Percentiles rank a stretch among this genome's conserved stretches.
Conservation (phyloP, 2,329 filamentous ascomycete species). For the Xylaria sp. region DNA sequence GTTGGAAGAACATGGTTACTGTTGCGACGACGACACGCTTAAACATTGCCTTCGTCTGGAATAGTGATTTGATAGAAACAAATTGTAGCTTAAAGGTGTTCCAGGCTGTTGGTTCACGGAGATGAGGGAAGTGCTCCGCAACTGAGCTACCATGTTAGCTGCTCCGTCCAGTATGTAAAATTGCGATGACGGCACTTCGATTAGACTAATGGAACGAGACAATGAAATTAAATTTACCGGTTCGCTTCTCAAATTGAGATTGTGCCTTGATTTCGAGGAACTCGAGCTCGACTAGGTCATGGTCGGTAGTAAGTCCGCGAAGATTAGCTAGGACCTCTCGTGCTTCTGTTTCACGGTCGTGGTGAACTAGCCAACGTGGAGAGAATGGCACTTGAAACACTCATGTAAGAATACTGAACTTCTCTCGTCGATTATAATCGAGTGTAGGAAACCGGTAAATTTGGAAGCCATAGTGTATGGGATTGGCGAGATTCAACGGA, state of each 20-base stretch:
- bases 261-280: constrained; percentile 87
- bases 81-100: constrained; percentile 76
- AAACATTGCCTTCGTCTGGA: constrained; percentile 73
- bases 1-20: constrained; percentile 70
- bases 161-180: neutral
- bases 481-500: neutral
- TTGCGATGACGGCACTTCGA: neutral
- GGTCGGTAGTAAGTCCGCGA: constrained; percentile 67
- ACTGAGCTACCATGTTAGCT: constrained; percentile 47
- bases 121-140: constrained; percentile 73
- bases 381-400: constrained; percentile 70
- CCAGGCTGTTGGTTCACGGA: constrained; percentile 67
- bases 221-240: constrained; percentile 42
- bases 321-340: constrained; percentile 70
- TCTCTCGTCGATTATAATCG: neutral
- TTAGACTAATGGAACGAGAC: neutral
- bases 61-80: constrained; percentile 71
- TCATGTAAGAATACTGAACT: constrained; percentile 8
- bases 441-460: neutral
- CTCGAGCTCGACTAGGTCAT: constrained; percentile 78
- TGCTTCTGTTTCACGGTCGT: constrained; percentile 72
- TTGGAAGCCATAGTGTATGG: too few species aligned
- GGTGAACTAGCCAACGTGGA: constrained; percentile 77
- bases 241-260: constrained; percentile 79
- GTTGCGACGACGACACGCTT: constrained; percentile 72